Base-by-base conservation (phyloP, 768 basidiomycete species). In the Exsudoporus frostii region DNA sequence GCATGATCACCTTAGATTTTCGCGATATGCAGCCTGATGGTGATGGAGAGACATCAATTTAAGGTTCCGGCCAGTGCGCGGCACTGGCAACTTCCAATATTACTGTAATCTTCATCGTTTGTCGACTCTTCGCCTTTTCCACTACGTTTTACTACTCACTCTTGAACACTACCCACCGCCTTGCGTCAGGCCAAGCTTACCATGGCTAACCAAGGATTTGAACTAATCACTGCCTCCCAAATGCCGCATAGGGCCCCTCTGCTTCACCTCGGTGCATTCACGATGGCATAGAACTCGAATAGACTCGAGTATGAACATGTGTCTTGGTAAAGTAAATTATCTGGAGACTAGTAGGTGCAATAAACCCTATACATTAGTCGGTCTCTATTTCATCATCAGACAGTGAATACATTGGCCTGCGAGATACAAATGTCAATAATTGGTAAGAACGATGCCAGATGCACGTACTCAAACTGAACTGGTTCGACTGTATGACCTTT, bases 311-410 rank as follows among this genome's bases (percentile, higher is more conserved):
- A 20, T 2, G 3, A 2, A 25, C 24, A 24, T 30, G 29, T 14
- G 42, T 34, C 25, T 46, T 20, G 53, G 11, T 56, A 44, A 29
- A 17, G 40, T 27, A 45, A n/a, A 29, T 55, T 34, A 55, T n/a
- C 37, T 44, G 20, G 36, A 32, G 11, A 20, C n/a, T 40, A 22
- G 10, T 40, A 22, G 10, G 29, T 30, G 20, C 32, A 34, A 38
- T 54, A 30, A 20, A 37, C 34, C 24, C 27, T 33, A 41, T 46
- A n/a, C 34, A 24, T n/a, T 14, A 37, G 7, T 39, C 22, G 0
- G 27, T 36, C 19, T 7, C 39, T 32, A 45, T 46, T n/a, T 48
- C 49, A 7, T 45, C 45, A 4, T 60, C 41, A 13, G 50, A 49
- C 5, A 27, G 14, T 9, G n/a, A 20, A 43, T 49, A 46, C 40